Percentiles rank a stretch among this genome's conserved stretches.
Evolutionary conservation across 2,329 filamentous ascomycete species (phyloP).

Genomic region (Colletotrichum incanum): DNA sequence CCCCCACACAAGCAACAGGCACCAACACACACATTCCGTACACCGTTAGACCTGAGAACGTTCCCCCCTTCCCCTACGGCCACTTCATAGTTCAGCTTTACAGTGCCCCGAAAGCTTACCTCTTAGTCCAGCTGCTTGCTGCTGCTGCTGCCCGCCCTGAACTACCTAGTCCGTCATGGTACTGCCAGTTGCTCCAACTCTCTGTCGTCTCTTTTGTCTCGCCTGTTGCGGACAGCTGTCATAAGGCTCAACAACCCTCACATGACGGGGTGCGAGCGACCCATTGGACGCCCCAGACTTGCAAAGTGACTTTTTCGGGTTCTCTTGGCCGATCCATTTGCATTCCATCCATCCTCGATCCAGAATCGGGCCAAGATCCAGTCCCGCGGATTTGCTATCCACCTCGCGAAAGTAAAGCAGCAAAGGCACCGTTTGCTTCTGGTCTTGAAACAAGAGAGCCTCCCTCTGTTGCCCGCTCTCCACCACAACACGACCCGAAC

Average conservation of each 20-base stretch:
- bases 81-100: constrained; percentile 8
- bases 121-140: neutral
- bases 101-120: constrained; percentile 11
- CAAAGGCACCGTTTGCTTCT: constrained; percentile 3
- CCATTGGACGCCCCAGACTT: constrained; percentile 32
- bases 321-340: constrained; percentile 20
- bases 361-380: constrained; percentile 21
- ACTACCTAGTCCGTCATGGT: neutral
- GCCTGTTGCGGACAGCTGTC: constrained; percentile 37
- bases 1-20: constrained; percentile 22
- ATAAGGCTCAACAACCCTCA: constrained; percentile 29
- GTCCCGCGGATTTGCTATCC: constrained; percentile 14
- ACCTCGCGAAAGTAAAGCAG: constrained; percentile 10
- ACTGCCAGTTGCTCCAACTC: neutral
- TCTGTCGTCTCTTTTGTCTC: neutral
- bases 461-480: neutral
- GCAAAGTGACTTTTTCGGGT: constrained; percentile 27
- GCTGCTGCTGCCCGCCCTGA: neutral
- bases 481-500: neutral
- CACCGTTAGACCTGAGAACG: neutral
- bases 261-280: constrained; percentile 35
- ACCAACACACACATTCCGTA: neutral
- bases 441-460: constrained; percentile 23
- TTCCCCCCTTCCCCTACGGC: constrained; percentile 2
- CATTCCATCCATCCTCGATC: constrained; percentile 6